Evolutionary conservation across 139 green algal genomes (phyloP).

Genomic region (Bryopsis sp.): DNA sequence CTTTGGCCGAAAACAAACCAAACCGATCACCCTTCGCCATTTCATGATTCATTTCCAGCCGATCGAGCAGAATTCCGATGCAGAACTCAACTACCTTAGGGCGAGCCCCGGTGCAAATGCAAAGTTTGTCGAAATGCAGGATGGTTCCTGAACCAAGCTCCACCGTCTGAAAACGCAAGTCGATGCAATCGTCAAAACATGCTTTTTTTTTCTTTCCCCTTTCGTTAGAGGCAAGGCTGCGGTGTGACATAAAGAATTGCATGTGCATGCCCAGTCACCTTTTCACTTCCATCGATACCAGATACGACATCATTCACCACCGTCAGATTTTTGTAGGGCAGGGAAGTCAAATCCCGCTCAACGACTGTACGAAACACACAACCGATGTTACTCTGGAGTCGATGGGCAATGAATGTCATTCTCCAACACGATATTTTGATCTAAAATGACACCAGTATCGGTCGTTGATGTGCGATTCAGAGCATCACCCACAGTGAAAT

Average conservation of each 20-base stretch:
- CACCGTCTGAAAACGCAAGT: slow-evolving; percentile 25
- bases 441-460: no score
- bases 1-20: neutral
- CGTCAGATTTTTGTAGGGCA: slow-evolving; percentile 33
- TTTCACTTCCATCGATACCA: neutral
- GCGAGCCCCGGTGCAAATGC: slow-evolving; percentile 52
- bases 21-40: neutral
- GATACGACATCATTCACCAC: slow-evolving; percentile 42
- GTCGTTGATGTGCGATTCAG: no score
- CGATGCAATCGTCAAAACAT: neutral
- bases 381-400: no score
- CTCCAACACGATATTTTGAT: no score
- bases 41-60: slow-evolving; percentile 1
- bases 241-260: neutral
- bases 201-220: neutral
- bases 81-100: slow-evolving; percentile 38
- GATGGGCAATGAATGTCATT: no score
- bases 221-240: neutral
- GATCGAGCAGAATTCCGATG: neutral
- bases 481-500: no score
- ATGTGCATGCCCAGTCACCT: neutral
- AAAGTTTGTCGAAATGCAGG: slow-evolving; percentile 58
- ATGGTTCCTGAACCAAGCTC: slow-evolving; percentile 24
- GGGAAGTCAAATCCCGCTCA: slow-evolving; percentile 31
- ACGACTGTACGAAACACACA: no score